Evolutionary conservation across 441 rosid species (phyloP), one percentile per base, ranked within the genome.

Genomic region (Pelargonium cotyledonis): DNA sequence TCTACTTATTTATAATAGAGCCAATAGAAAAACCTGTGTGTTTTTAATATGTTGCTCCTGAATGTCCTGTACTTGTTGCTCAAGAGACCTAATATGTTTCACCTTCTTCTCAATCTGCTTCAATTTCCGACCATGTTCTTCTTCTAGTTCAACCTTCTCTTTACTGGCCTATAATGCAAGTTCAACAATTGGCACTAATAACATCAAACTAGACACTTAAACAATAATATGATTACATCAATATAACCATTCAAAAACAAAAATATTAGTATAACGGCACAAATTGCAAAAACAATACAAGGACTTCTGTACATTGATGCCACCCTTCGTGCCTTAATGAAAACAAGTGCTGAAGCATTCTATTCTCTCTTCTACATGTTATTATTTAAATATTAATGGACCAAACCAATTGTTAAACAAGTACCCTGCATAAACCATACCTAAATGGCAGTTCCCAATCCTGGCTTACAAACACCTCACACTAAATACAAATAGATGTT

Each of bases 11-110:
- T 3, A 65, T 35, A 72, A 4, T 26, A 16, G 16, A 49, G 63
- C 43, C 71, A 55, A 73, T 55, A 58, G 60, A 46, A 76, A 75
- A 51, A 95, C 99, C 99, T 95, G 98, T 53, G 99, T 88, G 77
- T 79, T 83, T 82, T 73, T 86, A 68, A 78, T 65, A 63, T 88
- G 85, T 69, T 85, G 91, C 66, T 92, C 95, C 63, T 84, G 86
- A 79, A 90, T 84, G 75, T 90, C 96, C 66, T 55, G 82, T 73
- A 78, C 84, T 82, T 95, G 92, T 64, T 73, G 81, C 76, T 90
- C 89, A 80, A 90, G 88, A 69, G 55, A 72, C 75, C 72, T 80
- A 69, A 82, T 72, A 77, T 73, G 80, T 73, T 83, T 85, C 74
- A 40, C 68, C 84, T 80, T 73, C 79, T 82, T 86, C 68, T 72